phyloP scores from a whole-genome alignment of 208 protist genomes.

The Leishmania gerbilli region DNA sequence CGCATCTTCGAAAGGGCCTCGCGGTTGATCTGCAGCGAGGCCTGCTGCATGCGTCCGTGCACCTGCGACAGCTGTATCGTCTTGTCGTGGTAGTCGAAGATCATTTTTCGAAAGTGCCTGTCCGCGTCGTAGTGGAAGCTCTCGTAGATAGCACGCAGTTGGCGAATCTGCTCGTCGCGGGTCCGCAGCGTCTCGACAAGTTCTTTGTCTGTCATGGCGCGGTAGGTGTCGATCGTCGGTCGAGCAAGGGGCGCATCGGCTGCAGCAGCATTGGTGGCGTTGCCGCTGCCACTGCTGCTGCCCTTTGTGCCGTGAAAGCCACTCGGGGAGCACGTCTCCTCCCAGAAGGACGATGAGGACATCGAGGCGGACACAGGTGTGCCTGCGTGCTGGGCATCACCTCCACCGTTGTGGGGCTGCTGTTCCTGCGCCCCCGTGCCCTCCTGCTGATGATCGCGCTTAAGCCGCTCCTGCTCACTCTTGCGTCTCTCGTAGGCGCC shows the following conservation, averaged over 20 bases:
- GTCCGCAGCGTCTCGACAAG: conserved; percentile 56
- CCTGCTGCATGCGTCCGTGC: conserved; percentile 84
- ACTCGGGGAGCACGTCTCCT: conserved; percentile 1
- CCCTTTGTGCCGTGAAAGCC: not conserved
- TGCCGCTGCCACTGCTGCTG: not conserved
- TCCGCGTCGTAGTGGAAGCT: conserved; percentile 88
- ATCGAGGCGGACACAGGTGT: not conserved
- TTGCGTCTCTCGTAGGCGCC: conserved; percentile 31
- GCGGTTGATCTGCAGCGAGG: conserved; percentile 74
- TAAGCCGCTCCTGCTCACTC: conserved; percentile 34
- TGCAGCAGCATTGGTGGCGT: not conserved
- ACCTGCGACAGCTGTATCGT: conserved; percentile 86
- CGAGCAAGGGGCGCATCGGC: conserved; percentile 23
- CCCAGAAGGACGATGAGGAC: conserved; percentile 6
- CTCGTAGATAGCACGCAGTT: conserved; percentile 79
- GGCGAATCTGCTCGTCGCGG: conserved; percentile 57
- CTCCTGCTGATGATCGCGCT: conserved; percentile 16
- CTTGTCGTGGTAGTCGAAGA: conserved; percentile 92
- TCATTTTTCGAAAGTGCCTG: conserved; percentile 76
- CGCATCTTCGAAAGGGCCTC: conserved; percentile 81
- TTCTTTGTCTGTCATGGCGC: conserved; percentile 52
- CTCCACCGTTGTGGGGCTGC: not conserved
- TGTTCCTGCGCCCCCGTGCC: not conserved
- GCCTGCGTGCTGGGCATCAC: not conserved
- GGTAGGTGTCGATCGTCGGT: conserved; percentile 78